Evolutionary conservation across 176 grass and related monocot genomes (phyloP), one percentile per base, ranked within the genome.

Genomic region (Eleusine coracana): DNA sequence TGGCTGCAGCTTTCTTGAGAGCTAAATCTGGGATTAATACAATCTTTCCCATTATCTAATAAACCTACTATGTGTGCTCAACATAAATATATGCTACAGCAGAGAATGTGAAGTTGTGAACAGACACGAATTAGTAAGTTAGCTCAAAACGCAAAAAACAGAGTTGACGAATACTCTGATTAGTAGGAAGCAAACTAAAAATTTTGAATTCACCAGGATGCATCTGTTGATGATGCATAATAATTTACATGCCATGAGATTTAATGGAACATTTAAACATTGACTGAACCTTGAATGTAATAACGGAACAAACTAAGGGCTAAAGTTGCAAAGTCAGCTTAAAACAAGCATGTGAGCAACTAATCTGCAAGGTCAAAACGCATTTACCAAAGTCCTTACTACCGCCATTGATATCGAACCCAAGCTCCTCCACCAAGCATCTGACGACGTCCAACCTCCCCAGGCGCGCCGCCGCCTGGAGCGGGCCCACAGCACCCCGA

Each of bases 361-460:
- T 5, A 54, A 18, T 54, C 51, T 54, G 14, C 15, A 54, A 54
- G 51, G 51, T 17, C 16, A 54, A 51, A 54, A 18, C 34, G 7
- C 27, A 25, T 70, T 51, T 86, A 86, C 85, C 85, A n/a, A 13
- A 37, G 20, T 37, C 1, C 5, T 37, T 18, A n/a, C 84, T 59
- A 17, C 48, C 77, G 12, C 39, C 49, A 34, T 86, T 58, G 76
- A 86, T 61, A 70, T 86, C 84, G 6, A 86, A 67, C 34, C 84
- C 77, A 25, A 86, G 77, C 37, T 86, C 84, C 84, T 86, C 76
- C 70, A 86, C 69, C 60, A 86, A 23, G 70, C 61, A 86, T 61
- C 36, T 80, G 69, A 78, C 64, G 25, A 73, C 60, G 39, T 86
- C 77, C 25, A 80, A 23, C 64, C 9, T 80, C 50, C 84, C 84